Conservation (phyloP, 2,329 filamentous ascomycete species). For the Paecilomyces fulvus region DNA sequence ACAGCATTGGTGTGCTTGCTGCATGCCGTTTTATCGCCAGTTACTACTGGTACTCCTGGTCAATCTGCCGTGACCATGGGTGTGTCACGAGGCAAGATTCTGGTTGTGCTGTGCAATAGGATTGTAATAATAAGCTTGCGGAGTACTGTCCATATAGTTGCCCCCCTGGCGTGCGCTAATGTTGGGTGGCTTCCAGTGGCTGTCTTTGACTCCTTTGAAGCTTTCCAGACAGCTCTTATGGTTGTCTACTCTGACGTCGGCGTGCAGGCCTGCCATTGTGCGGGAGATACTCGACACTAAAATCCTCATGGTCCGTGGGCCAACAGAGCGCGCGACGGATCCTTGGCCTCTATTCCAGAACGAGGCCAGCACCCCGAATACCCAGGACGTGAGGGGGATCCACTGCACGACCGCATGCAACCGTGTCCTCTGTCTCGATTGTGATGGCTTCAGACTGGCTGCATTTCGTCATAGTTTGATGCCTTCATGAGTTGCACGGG, state of each 20-base stretch:
- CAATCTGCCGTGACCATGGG: background rate
- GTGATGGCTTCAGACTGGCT: background rate
- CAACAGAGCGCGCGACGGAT: background rate
- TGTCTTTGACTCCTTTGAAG: slow-evolving; percentile 9
- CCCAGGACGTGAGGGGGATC: background rate
- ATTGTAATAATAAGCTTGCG: background rate
- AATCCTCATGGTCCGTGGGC: background rate
- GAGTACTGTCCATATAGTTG: background rate
- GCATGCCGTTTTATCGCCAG: too few relatives aligned
- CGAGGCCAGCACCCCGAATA: background rate
- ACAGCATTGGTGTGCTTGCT: background rate
- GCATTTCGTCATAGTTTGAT: background rate
- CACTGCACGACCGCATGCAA: background rate
- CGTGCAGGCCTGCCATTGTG: slow-evolving; percentile 5
- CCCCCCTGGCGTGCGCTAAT: slow-evolving; percentile 10
- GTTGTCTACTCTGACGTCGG: slow-evolving; percentile 20
- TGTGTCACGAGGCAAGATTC: background rate
- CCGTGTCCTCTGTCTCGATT: background rate
- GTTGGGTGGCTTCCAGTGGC: slow-evolving; percentile 7
- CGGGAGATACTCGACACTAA: background rate
- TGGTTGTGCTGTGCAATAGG: background rate
- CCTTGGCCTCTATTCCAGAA: background rate
- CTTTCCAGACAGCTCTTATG: background rate
- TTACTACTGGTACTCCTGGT: too few relatives aligned
- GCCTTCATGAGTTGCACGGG: background rate